phyloP scores from a whole-genome alignment of 495 filamentous ascomycete species.

The Annulohypoxylon stygium region DNA sequence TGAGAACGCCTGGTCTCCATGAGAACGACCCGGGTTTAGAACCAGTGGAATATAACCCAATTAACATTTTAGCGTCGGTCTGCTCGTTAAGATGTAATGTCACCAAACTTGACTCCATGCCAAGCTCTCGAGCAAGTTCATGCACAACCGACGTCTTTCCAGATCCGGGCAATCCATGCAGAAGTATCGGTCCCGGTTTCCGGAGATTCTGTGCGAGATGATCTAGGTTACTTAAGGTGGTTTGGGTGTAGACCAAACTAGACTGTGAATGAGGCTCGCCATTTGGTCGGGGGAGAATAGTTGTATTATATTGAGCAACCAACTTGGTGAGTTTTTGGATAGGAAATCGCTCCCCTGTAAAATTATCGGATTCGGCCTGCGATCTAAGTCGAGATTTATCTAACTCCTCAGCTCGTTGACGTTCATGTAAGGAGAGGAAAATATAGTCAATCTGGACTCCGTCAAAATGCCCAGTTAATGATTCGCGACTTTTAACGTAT shows the following conservation, averaged over 20 bases:
- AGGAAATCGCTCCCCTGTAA: constrained; percentile 41
- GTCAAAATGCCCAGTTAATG: constrained; percentile 79
- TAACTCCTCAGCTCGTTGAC: constrained; percentile 62
- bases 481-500: constrained; percentile 68
- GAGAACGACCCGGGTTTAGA: constrained; percentile 87
- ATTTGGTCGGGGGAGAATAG: constrained; percentile 75
- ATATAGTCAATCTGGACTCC: constrained; percentile 82
- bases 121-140: constrained; percentile 81
- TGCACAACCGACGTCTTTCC: constrained; percentile 92
- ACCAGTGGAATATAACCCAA: constrained; percentile 91
- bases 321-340: constrained; percentile 56
- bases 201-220: constrained; percentile 75
- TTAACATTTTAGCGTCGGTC: constrained; percentile 93
- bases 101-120: constrained; percentile 80
- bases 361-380: constrained; percentile 37
- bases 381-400: constrained; percentile 52
- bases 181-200: constrained; percentile 74
- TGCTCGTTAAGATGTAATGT: constrained; percentile 97
- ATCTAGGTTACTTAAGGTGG: constrained; percentile 76
- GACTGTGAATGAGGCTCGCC: constrained; percentile 63
- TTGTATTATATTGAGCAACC: constrained; percentile 65
- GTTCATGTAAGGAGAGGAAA: constrained; percentile 86
- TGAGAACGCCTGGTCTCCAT: constrained; percentile 95
- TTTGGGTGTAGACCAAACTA: constrained; percentile 77
- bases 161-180: constrained; percentile 85